Base-by-base conservation (phyloP, 805 yeast genomes). In the Monosporozyma siamensis region DNA sequence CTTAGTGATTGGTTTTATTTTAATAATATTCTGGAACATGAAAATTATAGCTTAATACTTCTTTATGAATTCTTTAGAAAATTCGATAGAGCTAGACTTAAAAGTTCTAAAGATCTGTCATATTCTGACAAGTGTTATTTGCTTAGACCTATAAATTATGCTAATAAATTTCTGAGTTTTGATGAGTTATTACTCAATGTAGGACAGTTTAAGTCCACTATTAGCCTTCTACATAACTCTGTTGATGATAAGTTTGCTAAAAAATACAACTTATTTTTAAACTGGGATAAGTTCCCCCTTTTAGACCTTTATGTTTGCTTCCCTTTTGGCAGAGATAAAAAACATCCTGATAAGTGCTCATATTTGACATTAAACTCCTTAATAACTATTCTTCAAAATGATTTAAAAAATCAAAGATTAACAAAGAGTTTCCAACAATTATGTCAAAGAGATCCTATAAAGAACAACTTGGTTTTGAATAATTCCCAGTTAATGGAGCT, bases 1-100 rank as follows among this genome's bases (percentile, higher is more conserved):
- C 67, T 78, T 39, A 60, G 68, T 21, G 96, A 90, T 58, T 90
- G 95, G 82, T 65, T 75, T 40, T 71, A 72, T 34, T 84, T 90
- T 58, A 78, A 83, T 53, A 69, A 72, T 46, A 50, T 73, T 35
- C 63, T 77, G 41, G 71, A 70, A 48, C 69, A 74, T 43, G 61
- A 68, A 43, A 65, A 71, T 42, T 72, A 70, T 39, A 75, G 74
- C 54, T 68, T 67, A 52, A 68, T 72, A 44, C 58, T 78, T 18
- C 57, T 79, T 17, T 79, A 75, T 61, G 73, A 73, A 50, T 68
- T 78, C 44, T 70, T 78, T 53, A 65, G 71, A 44, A 66, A 71
- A 40, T 71, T 74, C 48, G 77, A 73, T 48, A 42, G 48, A 9
- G 58, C 53, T 17, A 49, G n/a, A n/a, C n/a, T n/a, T n/a, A n/a